Evolutionary conservation across 179 eudicot species (phyloP).

Genomic region (Carnegiea gigantea): DNA sequence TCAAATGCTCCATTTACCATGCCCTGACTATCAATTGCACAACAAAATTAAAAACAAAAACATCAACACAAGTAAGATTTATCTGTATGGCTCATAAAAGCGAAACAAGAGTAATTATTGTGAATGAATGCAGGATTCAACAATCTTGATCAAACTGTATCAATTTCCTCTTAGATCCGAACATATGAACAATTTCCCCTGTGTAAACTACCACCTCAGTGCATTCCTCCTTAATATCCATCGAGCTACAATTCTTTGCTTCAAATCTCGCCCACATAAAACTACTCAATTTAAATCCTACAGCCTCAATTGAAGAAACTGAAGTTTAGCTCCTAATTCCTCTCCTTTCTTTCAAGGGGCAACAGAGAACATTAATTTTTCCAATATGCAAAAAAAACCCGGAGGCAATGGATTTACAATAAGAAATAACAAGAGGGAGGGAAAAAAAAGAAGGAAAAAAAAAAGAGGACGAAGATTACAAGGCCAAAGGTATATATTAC

Average conservation of each 20-base stretch:
- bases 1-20: neutral
- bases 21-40: neutral
- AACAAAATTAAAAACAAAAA: neutral
- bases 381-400: neutral
- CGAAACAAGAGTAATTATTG: neutral
- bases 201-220: neutral
- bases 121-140: too few relatives aligned
- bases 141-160: neutral
- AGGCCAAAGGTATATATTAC: constrained; percentile 27
- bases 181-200: neutral
- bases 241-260: neutral
- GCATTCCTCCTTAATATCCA: constrained; percentile 1
- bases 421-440: neutral
- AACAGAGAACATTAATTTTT: neutral
- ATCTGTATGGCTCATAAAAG: neutral
- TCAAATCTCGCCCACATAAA: neutral
- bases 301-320: neutral
- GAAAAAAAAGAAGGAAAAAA: neutral
- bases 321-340: constrained; percentile 7
- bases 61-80: neutral
- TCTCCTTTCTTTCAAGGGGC: constrained; percentile 5
- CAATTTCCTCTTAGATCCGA: neutral
- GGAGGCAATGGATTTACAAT: neutral
- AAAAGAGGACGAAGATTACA: constrained; percentile 6
- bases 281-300: neutral